These are phyloP conservation scores for Mycogone perniciosa DNA, from an alignment of 2,329 filamentous ascomycete species.

Conservation along the genomic window DNA sequence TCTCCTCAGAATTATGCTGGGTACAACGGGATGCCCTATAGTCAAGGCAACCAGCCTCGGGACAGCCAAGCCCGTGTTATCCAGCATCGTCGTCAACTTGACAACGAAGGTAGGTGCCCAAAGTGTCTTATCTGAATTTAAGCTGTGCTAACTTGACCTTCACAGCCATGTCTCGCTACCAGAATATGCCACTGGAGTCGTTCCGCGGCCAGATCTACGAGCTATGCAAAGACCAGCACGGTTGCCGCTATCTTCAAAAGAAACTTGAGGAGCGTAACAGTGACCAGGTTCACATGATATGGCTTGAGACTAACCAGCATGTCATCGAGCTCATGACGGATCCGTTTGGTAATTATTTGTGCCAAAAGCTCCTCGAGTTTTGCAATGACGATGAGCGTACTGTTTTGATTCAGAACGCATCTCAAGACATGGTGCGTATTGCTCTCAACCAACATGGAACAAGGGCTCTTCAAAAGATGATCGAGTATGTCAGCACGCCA, in stretches of 20 bases:
- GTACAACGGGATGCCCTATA: conserved; percentile 47
- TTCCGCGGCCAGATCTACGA: conserved; percentile 79
- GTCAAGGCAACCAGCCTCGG: conserved; percentile 49
- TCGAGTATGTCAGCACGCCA: conserved; percentile 84
- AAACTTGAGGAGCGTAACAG: conserved; percentile 87
- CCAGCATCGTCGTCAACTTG: conserved; percentile 66
- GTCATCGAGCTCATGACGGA: conserved; percentile 98
- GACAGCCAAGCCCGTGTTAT: conserved; percentile 73
- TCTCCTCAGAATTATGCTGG: conserved; percentile 48
- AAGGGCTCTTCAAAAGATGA: conserved; percentile 97
- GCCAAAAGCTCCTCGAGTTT: conserved; percentile 95
- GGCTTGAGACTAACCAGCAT: conserved; percentile 85
- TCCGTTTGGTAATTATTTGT: conserved; percentile 98
- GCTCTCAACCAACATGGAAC: conserved; percentile 97
- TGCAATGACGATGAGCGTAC: conserved; percentile 95
- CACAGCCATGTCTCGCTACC: conserved; percentile 68
- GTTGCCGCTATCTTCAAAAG: conserved; percentile 93
- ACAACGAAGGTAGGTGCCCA: conserved; percentile 56
- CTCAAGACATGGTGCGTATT: conserved; percentile 82
- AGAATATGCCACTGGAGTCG: conserved; percentile 74
- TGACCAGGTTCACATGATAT: conserved; percentile 86
- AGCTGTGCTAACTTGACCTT: conserved; percentile 23
- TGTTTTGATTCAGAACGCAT: conserved; percentile 82
- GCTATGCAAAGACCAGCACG: conserved; percentile 96
- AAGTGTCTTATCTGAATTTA: neutral